Conservation (phyloP, 2,329 filamentous ascomycete species). For the Phyllachora maydis region DNA sequence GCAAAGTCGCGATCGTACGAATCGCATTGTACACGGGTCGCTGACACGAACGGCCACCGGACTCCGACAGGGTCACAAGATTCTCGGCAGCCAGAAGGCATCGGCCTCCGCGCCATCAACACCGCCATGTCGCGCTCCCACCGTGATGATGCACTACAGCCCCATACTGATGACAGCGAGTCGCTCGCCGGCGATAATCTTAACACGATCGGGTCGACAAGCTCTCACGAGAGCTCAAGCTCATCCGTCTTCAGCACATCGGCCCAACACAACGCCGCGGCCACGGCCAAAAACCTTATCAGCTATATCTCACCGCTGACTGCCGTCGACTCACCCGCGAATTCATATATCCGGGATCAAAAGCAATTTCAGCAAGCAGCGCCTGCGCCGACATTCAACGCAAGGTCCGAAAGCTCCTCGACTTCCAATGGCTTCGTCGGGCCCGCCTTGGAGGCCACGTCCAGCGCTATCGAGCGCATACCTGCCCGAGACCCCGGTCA, state of each 20-base stretch:
- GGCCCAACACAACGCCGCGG: constrained; percentile 18
- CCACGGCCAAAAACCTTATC: constrained; percentile 18
- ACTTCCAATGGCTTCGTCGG: constrained; percentile 15
- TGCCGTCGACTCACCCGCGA: constrained; percentile 29
- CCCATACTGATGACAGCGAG: constrained; percentile 32
- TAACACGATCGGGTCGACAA: constrained; percentile 51
- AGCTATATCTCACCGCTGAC: constrained; percentile 29
- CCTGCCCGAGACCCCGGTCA: constrained; percentile 35
- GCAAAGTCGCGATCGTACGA: constrained; percentile 26
- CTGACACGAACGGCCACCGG: constrained; percentile 8
- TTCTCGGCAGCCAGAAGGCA: constrained; percentile 3
- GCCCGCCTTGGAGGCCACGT: constrained; percentile 7
- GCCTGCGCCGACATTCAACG: constrained; percentile 21
- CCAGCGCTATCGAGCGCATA: constrained; percentile 16
- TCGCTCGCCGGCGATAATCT: constrained; percentile 42
- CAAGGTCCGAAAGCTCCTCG: constrained; percentile 31
- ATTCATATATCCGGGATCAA: too few species aligned
- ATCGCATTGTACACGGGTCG: constrained; percentile 6
- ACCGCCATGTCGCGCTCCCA: constrained; percentile 13
- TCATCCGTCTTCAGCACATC: constrained; percentile 47
- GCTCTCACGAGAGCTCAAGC: constrained; percentile 47
- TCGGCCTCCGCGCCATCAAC: constrained; percentile 8
- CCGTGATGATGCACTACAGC: constrained; percentile 15
- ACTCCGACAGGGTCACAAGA: constrained; percentile 4
- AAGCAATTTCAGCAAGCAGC: constrained; percentile 21